Evolutionary conservation across 2,329 filamentous ascomycete genomes (phyloP).

Genomic region (Botryotinia narcissicola): DNA sequence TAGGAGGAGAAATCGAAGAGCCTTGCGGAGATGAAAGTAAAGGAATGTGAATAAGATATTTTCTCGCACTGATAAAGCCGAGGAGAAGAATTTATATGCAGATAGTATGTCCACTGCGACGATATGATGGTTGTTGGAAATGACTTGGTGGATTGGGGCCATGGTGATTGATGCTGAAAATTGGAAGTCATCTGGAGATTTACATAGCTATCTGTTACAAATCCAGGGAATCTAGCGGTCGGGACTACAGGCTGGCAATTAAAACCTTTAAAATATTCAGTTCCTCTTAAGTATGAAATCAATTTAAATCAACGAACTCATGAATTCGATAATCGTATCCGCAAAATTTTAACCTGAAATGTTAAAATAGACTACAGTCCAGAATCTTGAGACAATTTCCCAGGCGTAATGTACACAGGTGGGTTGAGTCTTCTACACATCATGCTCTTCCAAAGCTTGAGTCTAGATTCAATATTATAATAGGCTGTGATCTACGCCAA

Average conservation of each 20-base stretch:
- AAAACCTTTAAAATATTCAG: neutral
- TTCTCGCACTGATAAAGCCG: neutral
- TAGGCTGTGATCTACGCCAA: neutral
- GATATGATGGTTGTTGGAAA: neutral
- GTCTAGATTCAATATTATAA: neutral
- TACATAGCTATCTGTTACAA: neutral
- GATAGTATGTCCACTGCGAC: neutral
- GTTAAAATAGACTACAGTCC: too few relatives aligned
- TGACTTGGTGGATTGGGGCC: neutral
- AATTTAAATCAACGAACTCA: neutral
- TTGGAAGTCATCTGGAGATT: too few relatives aligned
- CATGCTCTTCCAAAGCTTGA: neutral
- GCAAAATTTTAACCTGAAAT: neutral
- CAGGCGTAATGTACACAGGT: too few relatives aligned
- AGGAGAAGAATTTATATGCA: neutral
- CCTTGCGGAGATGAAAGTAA: too few relatives aligned
- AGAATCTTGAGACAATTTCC: fast-evolving
- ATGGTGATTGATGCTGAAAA: neutral
- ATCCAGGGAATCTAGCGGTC: neutral
- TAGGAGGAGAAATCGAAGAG: too few relatives aligned
- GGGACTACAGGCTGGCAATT: neutral
- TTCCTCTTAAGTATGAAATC: neutral
- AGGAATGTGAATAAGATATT: too few relatives aligned
- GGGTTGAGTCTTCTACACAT: too few relatives aligned
- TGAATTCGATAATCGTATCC: neutral